Evolutionary conservation across 2,329 filamentous ascomycete species (phyloP), one percentile per base, ranked within the genome.

Genomic region (Diatrype stigma): DNA sequence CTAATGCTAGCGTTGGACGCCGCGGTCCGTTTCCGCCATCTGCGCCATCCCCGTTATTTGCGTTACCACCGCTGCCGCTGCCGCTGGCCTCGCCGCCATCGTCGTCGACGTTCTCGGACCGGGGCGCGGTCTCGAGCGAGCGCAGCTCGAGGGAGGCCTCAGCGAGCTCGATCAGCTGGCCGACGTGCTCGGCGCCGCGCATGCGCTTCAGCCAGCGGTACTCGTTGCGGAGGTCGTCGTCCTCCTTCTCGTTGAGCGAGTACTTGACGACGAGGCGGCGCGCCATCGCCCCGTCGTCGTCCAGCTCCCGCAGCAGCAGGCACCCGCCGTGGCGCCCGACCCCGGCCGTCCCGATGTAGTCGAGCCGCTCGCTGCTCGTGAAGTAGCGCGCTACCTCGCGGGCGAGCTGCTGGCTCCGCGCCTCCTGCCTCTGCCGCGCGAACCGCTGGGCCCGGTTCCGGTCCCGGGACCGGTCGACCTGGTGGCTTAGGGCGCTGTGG

Each of bases 241-340:
- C 52, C 11, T 52, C 46, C n/a, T 57, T 21, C 2, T 28, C 26
- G 10, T 52, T 49, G 11, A 51, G 38, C 1, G 52, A 56, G 48
- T 54, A 56, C 45, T 57, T 55, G 12, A 57, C 23, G 3, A 55
- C 45, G 3, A 55, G 3, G 22, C 46, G 50, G n/a, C 49, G 44
- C 7, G 40, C 1, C 8, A 26, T 1, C 16, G n/a, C 7, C 8
- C 47, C 50, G 1, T 2, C 2, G 2, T 3, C 11, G n/a, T 46
- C 17, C 16, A 42, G 47, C 32, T 52, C 23, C 2, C 40, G 2
- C 5, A 56, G 12, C 3, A 54, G 42, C 7, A 56, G 42, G 26
- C 50, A 40, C 8, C 50, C 50, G 32, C 54, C 51, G 23, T 51
- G 48, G 11, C 51, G 51, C 28, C 51, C 46, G 8, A 51, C 11